Evolutionary conservation across 148 eudicot species (phyloP).

Genomic region (Camellia granthamiana): DNA sequence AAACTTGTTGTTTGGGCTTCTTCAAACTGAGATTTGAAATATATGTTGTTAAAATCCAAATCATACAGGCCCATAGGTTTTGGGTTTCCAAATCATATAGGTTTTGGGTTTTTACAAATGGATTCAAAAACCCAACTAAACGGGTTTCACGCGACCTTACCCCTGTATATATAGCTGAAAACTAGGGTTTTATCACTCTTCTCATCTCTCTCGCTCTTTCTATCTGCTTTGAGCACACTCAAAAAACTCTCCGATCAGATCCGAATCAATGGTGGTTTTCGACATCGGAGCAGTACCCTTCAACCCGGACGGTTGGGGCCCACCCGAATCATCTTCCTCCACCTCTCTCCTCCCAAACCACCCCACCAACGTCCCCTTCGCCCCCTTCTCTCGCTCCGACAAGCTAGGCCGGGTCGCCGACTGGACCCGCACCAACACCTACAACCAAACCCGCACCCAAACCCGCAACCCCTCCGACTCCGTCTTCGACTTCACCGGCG

Average conservation of each 20-base stretch:
- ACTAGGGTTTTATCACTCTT: no score
- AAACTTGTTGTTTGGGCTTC: no score
- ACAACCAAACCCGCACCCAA: conserved; percentile 19
- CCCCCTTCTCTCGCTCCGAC: conserved; percentile 80
- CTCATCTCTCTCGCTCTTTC: no score
- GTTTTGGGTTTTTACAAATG: no score
- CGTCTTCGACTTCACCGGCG: conserved; percentile 85
- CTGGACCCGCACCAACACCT: conserved; percentile 64
- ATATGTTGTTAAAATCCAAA: no score
- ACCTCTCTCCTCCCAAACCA: conserved; percentile 34
- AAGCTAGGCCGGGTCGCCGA: conserved; percentile 66
- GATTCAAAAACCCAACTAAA: no score
- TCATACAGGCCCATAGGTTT: no score
- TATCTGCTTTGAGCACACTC: no score
- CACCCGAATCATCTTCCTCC: conserved; percentile 56
- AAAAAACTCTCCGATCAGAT: not conserved
- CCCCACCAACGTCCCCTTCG: conserved; percentile 62
- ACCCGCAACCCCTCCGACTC: conserved; percentile 44
- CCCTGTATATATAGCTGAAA: no score
- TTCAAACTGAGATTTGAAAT: no score
- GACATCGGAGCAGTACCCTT: conserved; percentile 69
- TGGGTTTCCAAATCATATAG: no score
- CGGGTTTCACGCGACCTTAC: no score
- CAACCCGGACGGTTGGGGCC: conserved; percentile 97
- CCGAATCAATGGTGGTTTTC: conserved; percentile 35